Percentiles rank a stretch among this genome's conserved stretches.
These are phyloP conservation scores for Stemphylium beticola DNA, from an alignment of 2,329 filamentous ascomycete species.

Conservation along the genomic window DNA sequence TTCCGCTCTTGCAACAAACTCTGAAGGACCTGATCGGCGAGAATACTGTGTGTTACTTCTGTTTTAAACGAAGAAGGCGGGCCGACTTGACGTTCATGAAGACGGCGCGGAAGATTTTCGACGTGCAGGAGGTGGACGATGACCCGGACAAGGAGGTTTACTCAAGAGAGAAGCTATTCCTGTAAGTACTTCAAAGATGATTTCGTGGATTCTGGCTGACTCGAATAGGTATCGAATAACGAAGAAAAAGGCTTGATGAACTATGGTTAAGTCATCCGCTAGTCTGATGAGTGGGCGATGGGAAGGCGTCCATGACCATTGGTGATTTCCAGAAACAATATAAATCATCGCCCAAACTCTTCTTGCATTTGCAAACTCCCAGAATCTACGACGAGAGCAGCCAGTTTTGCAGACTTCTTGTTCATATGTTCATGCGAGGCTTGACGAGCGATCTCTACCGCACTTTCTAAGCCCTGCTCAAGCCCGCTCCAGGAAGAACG, in stretches of 20 bases:
- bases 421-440: background rate
- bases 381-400: background rate
- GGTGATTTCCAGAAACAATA: too few relatives aligned
- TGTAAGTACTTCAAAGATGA: constrained; percentile 48
- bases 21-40: constrained; percentile 73
- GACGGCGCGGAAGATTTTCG: constrained; percentile 56
- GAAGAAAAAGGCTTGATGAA: constrained; percentile 19
- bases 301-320: background rate
- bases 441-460: background rate
- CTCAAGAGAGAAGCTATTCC: constrained; percentile 55
- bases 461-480: background rate
- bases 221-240: constrained; percentile 27
- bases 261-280: background rate
- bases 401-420: background rate
- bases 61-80: constrained; percentile 90
- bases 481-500: background rate
- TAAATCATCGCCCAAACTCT: too few relatives aligned
- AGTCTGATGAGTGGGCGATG: background rate
- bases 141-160: constrained; percentile 56
- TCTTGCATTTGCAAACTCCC: background rate
- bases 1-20: constrained; percentile 83
- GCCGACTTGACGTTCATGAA: constrained; percentile 65
- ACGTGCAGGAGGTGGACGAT: constrained; percentile 55
- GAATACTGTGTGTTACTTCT: constrained; percentile 77
- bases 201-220: background rate